Conservation (phyloP, 306 rosid genomes). For the Canavalia gladiata region DNA sequence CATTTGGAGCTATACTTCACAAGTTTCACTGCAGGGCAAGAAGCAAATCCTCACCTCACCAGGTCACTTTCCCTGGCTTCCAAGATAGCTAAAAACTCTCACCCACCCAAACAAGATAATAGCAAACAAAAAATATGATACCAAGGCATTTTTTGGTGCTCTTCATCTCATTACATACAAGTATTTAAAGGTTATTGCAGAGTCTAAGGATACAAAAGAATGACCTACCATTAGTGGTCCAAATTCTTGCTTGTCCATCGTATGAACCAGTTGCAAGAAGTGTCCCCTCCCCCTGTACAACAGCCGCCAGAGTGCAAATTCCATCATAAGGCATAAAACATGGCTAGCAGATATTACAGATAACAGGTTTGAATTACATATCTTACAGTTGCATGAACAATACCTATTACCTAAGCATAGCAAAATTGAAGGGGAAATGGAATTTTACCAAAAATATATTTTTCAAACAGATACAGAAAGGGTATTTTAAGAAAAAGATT, state of each 20-base stretch:
- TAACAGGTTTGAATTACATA: not conserved
- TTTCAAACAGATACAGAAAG: not conserved
- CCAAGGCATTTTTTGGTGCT: constrained; percentile 26
- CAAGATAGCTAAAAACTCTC: constrained; percentile 10
- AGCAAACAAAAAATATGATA: constrained; percentile 30
- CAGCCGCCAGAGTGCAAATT: constrained; percentile 22
- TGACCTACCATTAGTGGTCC: constrained; percentile 79
- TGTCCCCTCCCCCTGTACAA: constrained; percentile 82
- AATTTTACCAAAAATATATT: not conserved
- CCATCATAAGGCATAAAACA: constrained; percentile 17
- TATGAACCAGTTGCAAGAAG: constrained; percentile 97
- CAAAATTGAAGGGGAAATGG: not conserved
- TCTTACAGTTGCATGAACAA: constrained; percentile 7
- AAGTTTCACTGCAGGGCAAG: not conserved
- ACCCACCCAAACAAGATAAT: constrained; percentile 22
- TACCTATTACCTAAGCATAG: constrained; percentile 20
- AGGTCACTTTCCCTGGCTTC: not conserved
- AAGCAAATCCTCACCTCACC: not conserved
- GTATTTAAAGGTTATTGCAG: not conserved
- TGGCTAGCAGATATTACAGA: constrained; percentile 20
- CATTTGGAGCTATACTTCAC: too few species aligned
- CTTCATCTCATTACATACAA: constrained; percentile 25
- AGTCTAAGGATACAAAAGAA: constrained; percentile 24
- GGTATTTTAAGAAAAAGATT: not conserved
- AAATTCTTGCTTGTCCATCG: constrained; percentile 98